phyloP scores from a whole-genome alignment of 495 filamentous ascomycete species.

The Paragyromitra xinjiangensis region DNA sequence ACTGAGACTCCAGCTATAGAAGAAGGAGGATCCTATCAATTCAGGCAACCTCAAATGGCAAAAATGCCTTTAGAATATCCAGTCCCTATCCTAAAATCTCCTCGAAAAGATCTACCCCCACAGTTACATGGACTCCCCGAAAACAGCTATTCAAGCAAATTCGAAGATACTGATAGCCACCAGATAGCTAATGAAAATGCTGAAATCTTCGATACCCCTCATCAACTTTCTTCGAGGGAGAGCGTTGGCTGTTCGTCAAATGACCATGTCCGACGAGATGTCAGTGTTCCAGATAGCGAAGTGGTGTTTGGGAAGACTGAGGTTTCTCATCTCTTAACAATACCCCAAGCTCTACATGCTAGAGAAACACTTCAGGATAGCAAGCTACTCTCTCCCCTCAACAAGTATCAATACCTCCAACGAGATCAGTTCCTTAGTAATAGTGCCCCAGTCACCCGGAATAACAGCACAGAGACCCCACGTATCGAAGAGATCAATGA shows the following conservation, averaged over 20 bases:
- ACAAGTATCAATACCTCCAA: background rate
- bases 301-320: background rate
- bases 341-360: background rate
- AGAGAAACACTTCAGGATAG: background rate
- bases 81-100: constrained; percentile 2
- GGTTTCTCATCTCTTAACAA: background rate
- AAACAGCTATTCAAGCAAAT: background rate
- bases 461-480: background rate
- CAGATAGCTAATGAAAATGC: no score
- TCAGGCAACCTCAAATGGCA: background rate
- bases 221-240: background rate
- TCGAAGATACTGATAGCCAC: background rate
- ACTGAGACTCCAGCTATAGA: background rate
- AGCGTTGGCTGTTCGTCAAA: background rate
- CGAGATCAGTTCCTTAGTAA: constrained; percentile 1
- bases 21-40: background rate
- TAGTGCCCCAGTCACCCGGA: background rate
- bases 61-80: background rate
- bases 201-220: no score
- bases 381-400: background rate
- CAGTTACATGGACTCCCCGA: background rate
- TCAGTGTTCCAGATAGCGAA: background rate
- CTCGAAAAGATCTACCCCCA: background rate
- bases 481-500: background rate
- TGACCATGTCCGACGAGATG: background rate